Conservation (phyloP, 83 land plant species). For the Picea abies region DNA sequence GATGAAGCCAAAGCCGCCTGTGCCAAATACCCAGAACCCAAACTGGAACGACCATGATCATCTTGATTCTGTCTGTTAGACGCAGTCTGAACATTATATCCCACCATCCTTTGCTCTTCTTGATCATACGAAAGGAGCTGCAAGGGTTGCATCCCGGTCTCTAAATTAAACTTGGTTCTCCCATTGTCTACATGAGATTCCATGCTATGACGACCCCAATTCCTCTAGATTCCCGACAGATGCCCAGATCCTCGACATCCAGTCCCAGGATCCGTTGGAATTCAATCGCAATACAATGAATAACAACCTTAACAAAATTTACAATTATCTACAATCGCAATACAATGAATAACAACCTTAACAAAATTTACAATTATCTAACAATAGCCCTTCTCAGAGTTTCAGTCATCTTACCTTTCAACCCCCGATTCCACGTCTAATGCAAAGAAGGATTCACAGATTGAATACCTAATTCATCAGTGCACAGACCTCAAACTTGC, state of each 20-base stretch:
- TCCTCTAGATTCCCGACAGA: conserved; percentile 13
- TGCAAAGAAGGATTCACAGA: no score
- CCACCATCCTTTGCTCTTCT: conserved; percentile 2
- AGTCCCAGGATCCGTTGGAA: not conserved
- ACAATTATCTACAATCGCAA: no score
- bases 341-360: not conserved
- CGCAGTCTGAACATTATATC: not conserved
- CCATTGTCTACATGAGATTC: conserved; percentile 5
- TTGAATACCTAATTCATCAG: no score
- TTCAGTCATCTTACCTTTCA: no score
- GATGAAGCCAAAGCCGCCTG: not conserved
- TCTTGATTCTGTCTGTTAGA: no score
- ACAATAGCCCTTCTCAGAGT: no score
- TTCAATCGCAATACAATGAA: not conserved
- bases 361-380: no score
- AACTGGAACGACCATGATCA: no score
- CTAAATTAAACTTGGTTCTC: conserved; percentile 7
- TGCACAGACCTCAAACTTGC: no score
- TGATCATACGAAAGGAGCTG: conserved; percentile 11
- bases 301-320: no score
- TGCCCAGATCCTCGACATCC: conserved; percentile 10
- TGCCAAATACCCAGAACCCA: not conserved
- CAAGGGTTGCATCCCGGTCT: conserved; percentile 18
- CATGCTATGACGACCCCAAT: conserved; percentile 16
- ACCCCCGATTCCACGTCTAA: no score